A percentile compares a stretch with the other conserved stretches of the same genome.
phyloP scores from a whole-genome alignment of 352 stramenopile species.

The Phytophthora constricta region DNA sequence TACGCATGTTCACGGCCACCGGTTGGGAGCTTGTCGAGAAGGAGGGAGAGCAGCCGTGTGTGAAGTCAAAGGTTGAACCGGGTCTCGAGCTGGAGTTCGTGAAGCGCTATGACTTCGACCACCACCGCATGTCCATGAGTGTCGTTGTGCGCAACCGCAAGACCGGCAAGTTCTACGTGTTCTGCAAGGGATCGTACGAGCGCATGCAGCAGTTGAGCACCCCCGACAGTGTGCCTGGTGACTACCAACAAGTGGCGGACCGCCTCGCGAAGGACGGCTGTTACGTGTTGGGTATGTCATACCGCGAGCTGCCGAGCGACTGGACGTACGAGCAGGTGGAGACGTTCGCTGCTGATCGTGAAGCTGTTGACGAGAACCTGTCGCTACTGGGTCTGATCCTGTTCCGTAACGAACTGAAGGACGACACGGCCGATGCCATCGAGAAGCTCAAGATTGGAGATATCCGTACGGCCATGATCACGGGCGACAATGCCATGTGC shows the following conservation, averaged over 20 bases:
- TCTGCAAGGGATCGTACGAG: constrained; percentile 80
- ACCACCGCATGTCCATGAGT: constrained; percentile 80
- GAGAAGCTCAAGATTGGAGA: constrained; percentile 57
- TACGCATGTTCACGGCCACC: constrained; percentile 74
- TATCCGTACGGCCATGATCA: constrained; percentile 81
- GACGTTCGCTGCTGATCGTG: constrained; percentile 36
- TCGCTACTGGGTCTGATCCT: constrained; percentile 67
- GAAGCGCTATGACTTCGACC: constrained; percentile 86
- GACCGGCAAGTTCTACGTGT: constrained; percentile 51
- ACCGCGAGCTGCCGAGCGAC: constrained; percentile 29
- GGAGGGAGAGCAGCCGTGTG: constrained; percentile 26
- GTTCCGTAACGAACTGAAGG: constrained; percentile 76
- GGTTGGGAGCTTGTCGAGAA: constrained; percentile 48
- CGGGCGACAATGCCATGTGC: constrained; percentile 69
- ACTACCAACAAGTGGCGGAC: constrained; percentile 51
- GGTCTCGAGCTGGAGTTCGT: constrained; percentile 52
- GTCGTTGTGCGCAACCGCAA: constrained; percentile 62
- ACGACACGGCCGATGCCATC: constrained; percentile 67
- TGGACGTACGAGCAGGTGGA: constrained; percentile 33
- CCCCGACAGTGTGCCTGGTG: constrained; percentile 50
- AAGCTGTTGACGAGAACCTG: constrained; percentile 62
- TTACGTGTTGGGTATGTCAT: constrained; percentile 77
- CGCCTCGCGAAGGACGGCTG: constrained; percentile 59
- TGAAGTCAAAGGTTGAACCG: constrained; percentile 21
- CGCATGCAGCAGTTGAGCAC: constrained; percentile 57